Evolutionary conservation across 2,329 filamentous ascomycete genomes (phyloP).

Genomic region (Cordyceps javanica): DNA sequence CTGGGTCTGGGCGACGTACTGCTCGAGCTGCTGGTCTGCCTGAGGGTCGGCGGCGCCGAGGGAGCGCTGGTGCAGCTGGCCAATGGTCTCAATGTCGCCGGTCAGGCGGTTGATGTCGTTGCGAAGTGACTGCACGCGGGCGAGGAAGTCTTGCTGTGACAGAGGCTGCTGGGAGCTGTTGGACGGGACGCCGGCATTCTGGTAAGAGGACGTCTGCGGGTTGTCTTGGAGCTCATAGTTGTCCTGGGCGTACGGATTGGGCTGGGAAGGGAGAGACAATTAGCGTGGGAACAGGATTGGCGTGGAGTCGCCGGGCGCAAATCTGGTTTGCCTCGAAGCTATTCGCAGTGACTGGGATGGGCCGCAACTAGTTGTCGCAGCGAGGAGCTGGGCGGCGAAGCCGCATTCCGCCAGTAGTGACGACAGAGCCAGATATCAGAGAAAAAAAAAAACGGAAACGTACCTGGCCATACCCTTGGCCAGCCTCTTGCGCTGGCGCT

Average conservation of each 20-base stretch:
- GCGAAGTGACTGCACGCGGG: conserved; percentile 60
- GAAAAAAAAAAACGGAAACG: conserved; percentile 22
- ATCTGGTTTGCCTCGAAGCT: background rate
- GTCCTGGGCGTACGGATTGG: conserved; percentile 26
- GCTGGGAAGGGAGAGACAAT: conserved; percentile 13
- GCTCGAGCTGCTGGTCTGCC: conserved; percentile 55
- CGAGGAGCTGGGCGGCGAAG: too few species aligned
- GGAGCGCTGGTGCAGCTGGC: conserved; percentile 63
- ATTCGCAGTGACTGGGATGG: background rate
- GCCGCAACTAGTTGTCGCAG: background rate
- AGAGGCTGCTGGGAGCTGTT: conserved; percentile 31
- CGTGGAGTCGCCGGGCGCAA: background rate
- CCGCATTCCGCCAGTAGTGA: background rate
- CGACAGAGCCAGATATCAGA: background rate
- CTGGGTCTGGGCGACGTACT: conserved; percentile 63
- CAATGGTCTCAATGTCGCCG: conserved; percentile 61
- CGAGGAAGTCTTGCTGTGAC: conserved; percentile 61
- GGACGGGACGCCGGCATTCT: background rate
- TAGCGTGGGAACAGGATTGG: background rate
- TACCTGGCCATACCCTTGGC: conserved; percentile 41
- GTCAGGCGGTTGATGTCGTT: conserved; percentile 61
- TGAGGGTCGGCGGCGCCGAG: conserved; percentile 58
- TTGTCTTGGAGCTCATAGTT: conserved; percentile 45
- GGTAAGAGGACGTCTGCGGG: conserved; percentile 18
- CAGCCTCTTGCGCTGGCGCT: conserved; percentile 41